These are phyloP conservation scores for Carex cristatella DNA, from an alignment of 176 grass and related monocot species.

Conservation along the genomic window DNA sequence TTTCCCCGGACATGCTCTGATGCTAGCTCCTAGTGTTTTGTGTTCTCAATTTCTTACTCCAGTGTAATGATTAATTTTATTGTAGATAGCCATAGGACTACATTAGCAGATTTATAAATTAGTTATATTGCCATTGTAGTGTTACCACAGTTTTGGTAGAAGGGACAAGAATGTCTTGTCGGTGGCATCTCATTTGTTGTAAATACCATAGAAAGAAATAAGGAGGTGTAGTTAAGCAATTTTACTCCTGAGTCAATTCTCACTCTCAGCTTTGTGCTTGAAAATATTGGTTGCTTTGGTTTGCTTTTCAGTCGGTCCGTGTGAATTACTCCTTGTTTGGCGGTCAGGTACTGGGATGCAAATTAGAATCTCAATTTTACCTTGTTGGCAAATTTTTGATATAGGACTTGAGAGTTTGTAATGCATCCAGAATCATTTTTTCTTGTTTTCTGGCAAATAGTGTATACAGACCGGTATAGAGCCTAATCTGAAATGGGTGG, in stretches of 20 bases:
- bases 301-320: neutral
- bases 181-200: neutral
- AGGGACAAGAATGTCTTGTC: constrained; percentile 2
- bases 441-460: neutral
- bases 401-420: neutral
- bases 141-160: constrained; percentile 1
- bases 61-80: constrained; percentile 9
- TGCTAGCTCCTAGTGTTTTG: constrained; percentile 1
- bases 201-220: constrained; percentile 13
- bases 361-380: neutral
- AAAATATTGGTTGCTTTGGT: neutral
- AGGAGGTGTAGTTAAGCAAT: neutral
- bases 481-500: too few species aligned
- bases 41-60: neutral
- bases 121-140: neutral
- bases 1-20: constrained; percentile 17
- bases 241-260: neutral
- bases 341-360: neutral
- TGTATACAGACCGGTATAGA: too few species aligned
- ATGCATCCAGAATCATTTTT: neutral
- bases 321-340: too few species aligned
- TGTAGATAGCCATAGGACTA: constrained; percentile 21
- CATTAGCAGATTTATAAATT: constrained; percentile 7
- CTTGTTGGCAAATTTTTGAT: neutral
- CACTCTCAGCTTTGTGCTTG: neutral